Base-by-base conservation (phyloP, 805 yeast genomes). In the Monosporozyma unispora region DNA sequence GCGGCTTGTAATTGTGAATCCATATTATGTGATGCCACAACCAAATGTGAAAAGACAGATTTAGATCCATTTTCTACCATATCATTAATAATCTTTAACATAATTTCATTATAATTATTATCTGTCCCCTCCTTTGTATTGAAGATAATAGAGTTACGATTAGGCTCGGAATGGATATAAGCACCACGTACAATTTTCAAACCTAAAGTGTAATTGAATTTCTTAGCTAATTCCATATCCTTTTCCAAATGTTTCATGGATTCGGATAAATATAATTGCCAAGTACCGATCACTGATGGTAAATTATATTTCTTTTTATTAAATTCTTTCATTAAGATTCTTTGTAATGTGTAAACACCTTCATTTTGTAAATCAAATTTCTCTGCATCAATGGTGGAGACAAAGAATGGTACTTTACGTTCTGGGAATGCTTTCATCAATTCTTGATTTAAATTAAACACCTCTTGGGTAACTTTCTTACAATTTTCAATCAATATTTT, bases 121-220 rank as follows among this genome's bases (percentile, higher is more conserved):
- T 90, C 98, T n/a, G 97, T 87, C 52, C 79, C 90, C 47, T 70
- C 74, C 69, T 91, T 90, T 28, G 88, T 77, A 54, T 74, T 71
- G 70, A 83, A 91, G 52, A 90, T 87, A 18, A 87, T 82, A 4
- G 67, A 56, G 47, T 62, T 55, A 61, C 97, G 76, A 54, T 83
- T 74, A 33, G 84, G 78, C 70, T 90, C 98, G 5, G 95, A 80
- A 64, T 90, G 96, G 52, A 90, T 80, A 71, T 90, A 90, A 14
- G 98, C 98, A 55, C 98, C 98, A 68, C 98, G 80, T 16, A 90
- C 98, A 49, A 90, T 76, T 68, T 90, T 90, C 73, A 89, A 72
- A 19, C 96, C 96, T 50, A 89, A 69, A 62, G 84, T 78, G 68
- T 90, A 90, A 18, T 69, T 67, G 48, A 77, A 75, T 49, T 74